Base-by-base conservation (phyloP, 805 yeast species). In the Cyberlindnera euphorbiiphila region DNA sequence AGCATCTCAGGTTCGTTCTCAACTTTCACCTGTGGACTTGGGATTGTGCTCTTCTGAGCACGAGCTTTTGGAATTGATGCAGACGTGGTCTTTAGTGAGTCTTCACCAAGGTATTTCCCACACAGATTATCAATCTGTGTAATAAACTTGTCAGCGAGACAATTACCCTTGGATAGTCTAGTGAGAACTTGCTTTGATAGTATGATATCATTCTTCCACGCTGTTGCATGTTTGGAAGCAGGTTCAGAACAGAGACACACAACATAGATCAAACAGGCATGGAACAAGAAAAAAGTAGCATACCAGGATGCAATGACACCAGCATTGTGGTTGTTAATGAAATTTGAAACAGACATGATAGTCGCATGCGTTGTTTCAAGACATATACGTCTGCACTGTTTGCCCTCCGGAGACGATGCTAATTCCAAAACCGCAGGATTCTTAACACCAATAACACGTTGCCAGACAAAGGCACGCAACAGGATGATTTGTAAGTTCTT, bases 281-380 rank as follows among this genome's bases (percentile, higher is more conserved):
- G 84, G 58, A 78, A 77, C 11, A 77, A 46, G 54, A 75, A 80
- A 50, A 75, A 79, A 0, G 78, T 72, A 5, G 81, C 74, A 56
- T 78, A 74, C 85, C 85, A 79, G 19, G 74, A 69, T 11, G 75
- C 65, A 21, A 76, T 61, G 18, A 71, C 68, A n/a, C 74, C 65
- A 14, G 68, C 40, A 9, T 60, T 59, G 34, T 61, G 53, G 25
- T 57, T 60, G 18, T 48, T 46, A 16, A 59, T 50, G 43, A 61
- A 74, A 20, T 60, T 62, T 17, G 66, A 58, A 8, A 78, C 73
- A 7, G 79, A 69, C 26, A 59, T 38, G 12, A 80, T 73, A 0
- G 81, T 74, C 19, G 68, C 72, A 36, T 68, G 68, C 3, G 84
- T 74, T 25, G 72, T 69, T 14, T 63, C 68, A 10, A 72, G 53